Evolutionary conservation across 441 rosid species (phyloP), one percentile per base, ranked within the genome.

Genomic region (Adansonia grandidieri): DNA sequence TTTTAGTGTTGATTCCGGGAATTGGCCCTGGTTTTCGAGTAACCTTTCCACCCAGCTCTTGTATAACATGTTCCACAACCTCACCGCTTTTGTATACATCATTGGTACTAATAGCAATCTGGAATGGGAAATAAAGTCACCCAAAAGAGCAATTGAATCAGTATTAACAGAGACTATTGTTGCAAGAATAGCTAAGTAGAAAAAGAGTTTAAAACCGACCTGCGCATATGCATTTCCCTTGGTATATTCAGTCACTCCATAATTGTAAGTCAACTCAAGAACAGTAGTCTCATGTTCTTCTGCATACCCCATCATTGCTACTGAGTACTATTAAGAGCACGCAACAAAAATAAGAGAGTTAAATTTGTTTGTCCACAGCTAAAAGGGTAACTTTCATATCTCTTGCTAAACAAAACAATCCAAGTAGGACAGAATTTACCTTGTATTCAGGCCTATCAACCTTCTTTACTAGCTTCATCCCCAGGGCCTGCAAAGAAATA

Each of bases 201-300:
- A 58, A 74, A 71, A 40, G 67, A 40, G 53, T 10, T 5, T 2
- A 44, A 71, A 78, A 22, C 74, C 42, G 28, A 92, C 99, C 92
- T 94, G 98, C 42, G 91, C 99, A 82, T 97, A 97, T 20, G 98
- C 99, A 81, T 92, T 87, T 53, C 98, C 99, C 86, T 94, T 96
- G 73, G 96, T 89, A 85, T 96, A 96, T 82, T 94, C 98, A 62
- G 93, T 88, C 81, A 94, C 98, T 9, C 82, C 98, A 84, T 93
- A 89, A 76, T 93, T 93, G 76, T 90, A 93, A 58, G 97, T 92
- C 85, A 97, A 82, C 84, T 97, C 98, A 81, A 97, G 83, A 74
- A 95, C 97, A 71, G 89, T 88, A 0, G 99, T 86, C 90, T 91
- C 83, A n/a, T 89, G 1, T 79, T 97, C 99, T 10, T 93, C 98